Base-by-base conservation (phyloP, 1,284 basidiomycete genomes). In the Cystobasidiaceae sp. region DNA sequence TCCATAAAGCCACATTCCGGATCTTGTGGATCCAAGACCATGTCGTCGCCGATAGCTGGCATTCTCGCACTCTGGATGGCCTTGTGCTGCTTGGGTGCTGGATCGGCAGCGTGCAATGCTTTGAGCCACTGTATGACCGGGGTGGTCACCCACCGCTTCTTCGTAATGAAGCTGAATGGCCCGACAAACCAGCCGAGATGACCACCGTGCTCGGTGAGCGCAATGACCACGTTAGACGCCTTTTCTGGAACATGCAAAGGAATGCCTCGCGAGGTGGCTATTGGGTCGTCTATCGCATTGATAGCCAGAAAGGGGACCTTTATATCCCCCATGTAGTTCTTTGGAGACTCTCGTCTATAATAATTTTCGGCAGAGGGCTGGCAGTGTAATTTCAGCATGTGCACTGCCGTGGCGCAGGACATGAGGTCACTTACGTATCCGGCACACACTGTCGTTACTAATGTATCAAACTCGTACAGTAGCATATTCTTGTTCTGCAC, bases 151-250 rank as follows among this genome's bases (percentile, higher is more conserved):
- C 89, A 91, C 58, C 88, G 79, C 66, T 81, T 64, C 76, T 65
- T 78, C 75, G 34, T 81, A 79, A 66, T 76, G 75, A 45, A 76
- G 68, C 37, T 55, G 58, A 69, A 73, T 13, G 71, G 79, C 48
- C 82, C 78, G 71, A 88, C 85, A 75, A 94, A 97, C 93, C 91
- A 97, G 32, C 94, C 94, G 17, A 98, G 81, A 78, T 98, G 94
- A 0, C 96, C 96, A 0, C 96, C 94, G 17, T 82, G 81, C 34
- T 81, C 79, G 0, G 94, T 94, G 59, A 89, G 78, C 13, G 82
- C 87, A 73, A 89, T 83, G 9, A 86, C 82, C 11, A 91, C 83
- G 75, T 85, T 84, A 1, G 79, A 78, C 66, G 86, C 88, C 11
- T 61, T 32, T 73, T 79, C 3, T 85, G 88, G 44, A 74, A 74